Conservation (phyloP, 1,284 basidiomycete genomes). For the Ustilago xerochloae region DNA sequence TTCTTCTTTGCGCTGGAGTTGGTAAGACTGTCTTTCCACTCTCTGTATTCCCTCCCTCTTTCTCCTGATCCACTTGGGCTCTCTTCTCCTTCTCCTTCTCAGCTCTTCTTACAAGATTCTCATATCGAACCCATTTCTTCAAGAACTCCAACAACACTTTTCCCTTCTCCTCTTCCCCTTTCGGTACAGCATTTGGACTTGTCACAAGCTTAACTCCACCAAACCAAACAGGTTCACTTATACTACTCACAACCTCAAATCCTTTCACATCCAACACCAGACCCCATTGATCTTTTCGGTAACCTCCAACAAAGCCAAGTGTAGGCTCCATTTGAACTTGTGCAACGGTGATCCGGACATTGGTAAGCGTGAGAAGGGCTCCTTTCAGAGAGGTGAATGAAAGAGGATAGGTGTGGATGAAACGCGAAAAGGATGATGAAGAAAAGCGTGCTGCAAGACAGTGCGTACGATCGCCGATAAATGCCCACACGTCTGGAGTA, state of each 20-base stretch:
- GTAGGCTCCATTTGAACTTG: constrained; percentile 5
- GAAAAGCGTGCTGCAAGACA: constrained; percentile 32
- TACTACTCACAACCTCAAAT: constrained; percentile 23
- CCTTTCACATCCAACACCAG: constrained; percentile 34
- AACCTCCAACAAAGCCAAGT: background rate
- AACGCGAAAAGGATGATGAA: background rate
- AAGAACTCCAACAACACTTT: constrained; percentile 8
- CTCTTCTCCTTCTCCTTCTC: background rate
- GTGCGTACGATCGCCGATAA: constrained; percentile 42
- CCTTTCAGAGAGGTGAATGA: constrained; percentile 40
- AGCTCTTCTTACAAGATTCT: constrained; percentile 3
- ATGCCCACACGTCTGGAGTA: constrained; percentile 21
- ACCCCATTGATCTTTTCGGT: constrained; percentile 17
- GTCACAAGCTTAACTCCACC: constrained; percentile 25
- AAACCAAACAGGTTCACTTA: constrained; percentile 37
- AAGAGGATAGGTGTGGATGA: constrained; percentile 5
- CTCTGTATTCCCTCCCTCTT: background rate
- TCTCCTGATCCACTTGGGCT: background rate
- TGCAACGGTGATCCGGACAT: constrained; percentile 9
- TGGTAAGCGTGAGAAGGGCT: constrained; percentile 26
- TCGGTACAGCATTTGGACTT: constrained; percentile 8
- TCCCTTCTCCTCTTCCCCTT: background rate
- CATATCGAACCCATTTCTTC: constrained; percentile 27
- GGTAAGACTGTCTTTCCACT: constrained; percentile 1
- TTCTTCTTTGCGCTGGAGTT: constrained; percentile 27